Conservation (phyloP, 1,284 basidiomycete genomes). For the Ustilago esculenta region DNA sequence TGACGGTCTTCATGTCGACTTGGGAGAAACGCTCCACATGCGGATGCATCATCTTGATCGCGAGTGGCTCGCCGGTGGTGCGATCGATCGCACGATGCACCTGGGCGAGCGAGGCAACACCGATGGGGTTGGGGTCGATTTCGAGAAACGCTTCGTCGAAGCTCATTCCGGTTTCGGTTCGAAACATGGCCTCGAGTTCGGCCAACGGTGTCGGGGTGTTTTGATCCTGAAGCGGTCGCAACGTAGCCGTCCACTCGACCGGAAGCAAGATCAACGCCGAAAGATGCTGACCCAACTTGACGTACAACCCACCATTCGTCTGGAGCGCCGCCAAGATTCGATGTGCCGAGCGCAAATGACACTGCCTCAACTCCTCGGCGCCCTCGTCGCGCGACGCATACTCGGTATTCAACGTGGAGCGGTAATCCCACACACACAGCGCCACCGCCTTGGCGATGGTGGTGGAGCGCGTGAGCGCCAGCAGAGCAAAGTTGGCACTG, state of each 20-base stretch:
- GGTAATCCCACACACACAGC: constrained; percentile 66
- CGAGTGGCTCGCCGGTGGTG: constrained; percentile 72
- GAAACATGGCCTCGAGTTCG: constrained; percentile 65
- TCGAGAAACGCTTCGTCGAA: constrained; percentile 71
- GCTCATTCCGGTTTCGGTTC: constrained; percentile 60
- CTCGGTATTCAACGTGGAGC: constrained; percentile 55
- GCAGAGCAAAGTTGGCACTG: constrained; percentile 50
- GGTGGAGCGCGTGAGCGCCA: constrained; percentile 60
- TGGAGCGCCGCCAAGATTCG: constrained; percentile 61
- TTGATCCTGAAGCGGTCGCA: constrained; percentile 72
- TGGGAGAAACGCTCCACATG: constrained; percentile 90
- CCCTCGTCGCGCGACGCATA: constrained; percentile 48
- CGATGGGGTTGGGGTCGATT: constrained; percentile 89
- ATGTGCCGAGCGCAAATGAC: constrained; percentile 64
- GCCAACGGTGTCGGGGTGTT: constrained; percentile 64
- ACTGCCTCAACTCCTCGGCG: constrained; percentile 57
- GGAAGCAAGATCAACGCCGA: constrained; percentile 77
- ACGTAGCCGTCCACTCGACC: constrained; percentile 75
- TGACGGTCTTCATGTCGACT: constrained; percentile 77
- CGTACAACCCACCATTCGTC: constrained; percentile 88
- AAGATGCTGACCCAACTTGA: constrained; percentile 78
- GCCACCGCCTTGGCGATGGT: constrained; percentile 64
- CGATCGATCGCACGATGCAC: constrained; percentile 86
- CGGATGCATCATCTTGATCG: constrained; percentile 97
- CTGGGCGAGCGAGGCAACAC: constrained; percentile 91